phyloP scores from a whole-genome alignment of 345 rosid species.

The Luvunga scandens region DNA sequence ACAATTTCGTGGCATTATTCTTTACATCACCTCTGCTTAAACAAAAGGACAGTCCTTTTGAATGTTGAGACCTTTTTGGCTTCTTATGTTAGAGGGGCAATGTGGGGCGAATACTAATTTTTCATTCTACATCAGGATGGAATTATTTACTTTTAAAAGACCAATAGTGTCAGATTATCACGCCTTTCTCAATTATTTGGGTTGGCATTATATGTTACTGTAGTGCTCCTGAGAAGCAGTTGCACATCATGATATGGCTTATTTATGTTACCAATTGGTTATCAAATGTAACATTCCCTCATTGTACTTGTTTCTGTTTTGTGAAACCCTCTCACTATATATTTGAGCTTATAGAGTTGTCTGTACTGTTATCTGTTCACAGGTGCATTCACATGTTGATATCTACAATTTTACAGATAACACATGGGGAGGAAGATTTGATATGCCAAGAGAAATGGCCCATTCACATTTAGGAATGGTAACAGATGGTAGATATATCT shows the following conservation, averaged over 20 bases:
- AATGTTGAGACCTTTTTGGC: neutral
- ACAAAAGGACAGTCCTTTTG: neutral
- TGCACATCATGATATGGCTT: neutral
- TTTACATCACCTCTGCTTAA: neutral
- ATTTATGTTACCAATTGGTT: neutral
- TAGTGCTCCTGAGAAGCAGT: neutral
- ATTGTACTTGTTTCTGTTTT: neutral
- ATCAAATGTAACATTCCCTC: neutral
- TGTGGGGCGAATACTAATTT: neutral
- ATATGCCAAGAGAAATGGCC: slow-evolving; percentile 99
- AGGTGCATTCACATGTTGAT: slow-evolving; percentile 97
- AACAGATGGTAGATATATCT: slow-evolving; percentile 85
- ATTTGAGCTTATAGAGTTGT: slow-evolving; percentile 13
- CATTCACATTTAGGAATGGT: slow-evolving; percentile 99
- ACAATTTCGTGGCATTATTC: neutral
- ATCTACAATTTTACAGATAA: slow-evolving; percentile 77
- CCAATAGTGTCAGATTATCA: neutral
- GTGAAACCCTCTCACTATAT: neutral
- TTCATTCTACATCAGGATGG: neutral
- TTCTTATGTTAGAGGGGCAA: neutral
- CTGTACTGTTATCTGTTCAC: slow-evolving; percentile 6
- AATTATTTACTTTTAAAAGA: neutral
- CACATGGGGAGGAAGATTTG: slow-evolving; percentile 86
- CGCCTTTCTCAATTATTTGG: neutral
- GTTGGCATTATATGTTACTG: neutral